These are phyloP conservation scores for Ophiocordyceps camponoti-floridani DNA, from an alignment of 2,329 filamentous ascomycete species.

Conservation along the genomic window DNA sequence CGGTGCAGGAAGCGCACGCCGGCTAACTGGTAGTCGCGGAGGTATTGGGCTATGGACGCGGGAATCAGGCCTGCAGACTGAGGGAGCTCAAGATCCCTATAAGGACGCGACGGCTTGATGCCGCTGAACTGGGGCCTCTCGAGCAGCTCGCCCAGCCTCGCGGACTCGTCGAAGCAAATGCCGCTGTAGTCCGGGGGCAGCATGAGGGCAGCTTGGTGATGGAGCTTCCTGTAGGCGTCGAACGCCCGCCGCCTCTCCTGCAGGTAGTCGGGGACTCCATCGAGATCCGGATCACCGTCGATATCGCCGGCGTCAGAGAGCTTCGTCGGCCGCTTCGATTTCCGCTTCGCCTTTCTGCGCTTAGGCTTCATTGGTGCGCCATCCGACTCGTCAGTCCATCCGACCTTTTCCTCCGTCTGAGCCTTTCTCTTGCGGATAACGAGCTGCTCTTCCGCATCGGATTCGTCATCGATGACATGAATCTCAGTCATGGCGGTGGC, in stretches of 20 bases:
- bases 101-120: slow-evolving; percentile 47
- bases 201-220: slow-evolving; percentile 52
- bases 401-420: slow-evolving; percentile 23
- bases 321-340: slow-evolving; percentile 10
- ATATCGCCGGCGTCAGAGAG: slow-evolving; percentile 20
- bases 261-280: slow-evolving; percentile 57
- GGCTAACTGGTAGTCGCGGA: slow-evolving; percentile 79
- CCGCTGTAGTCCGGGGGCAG: slow-evolving; percentile 63
- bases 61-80: slow-evolving; percentile 71
- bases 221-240: slow-evolving; percentile 36
- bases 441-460: not conserved
- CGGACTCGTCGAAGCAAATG: slow-evolving; percentile 45
- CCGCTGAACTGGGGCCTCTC: slow-evolving; percentile 54
- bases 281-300: slow-evolving; percentile 26
- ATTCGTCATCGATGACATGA: slow-evolving; percentile 10
- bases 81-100: slow-evolving; percentile 57
- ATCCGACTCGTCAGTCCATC: slow-evolving; percentile 43
- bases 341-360: slow-evolving; percentile 12
- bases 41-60: slow-evolving; percentile 74
- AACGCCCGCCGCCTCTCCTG: slow-evolving; percentile 50
- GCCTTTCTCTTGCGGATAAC: slow-evolving; percentile 11
- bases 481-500: slow-evolving; percentile 4
- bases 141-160: slow-evolving; percentile 20
- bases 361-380: slow-evolving; percentile 39
- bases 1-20: slow-evolving; percentile 76